Evolutionary conservation across 208 protist genomes (phyloP), one percentile per base, ranked within the genome.

Genomic region (Phytomonas francai): DNA sequence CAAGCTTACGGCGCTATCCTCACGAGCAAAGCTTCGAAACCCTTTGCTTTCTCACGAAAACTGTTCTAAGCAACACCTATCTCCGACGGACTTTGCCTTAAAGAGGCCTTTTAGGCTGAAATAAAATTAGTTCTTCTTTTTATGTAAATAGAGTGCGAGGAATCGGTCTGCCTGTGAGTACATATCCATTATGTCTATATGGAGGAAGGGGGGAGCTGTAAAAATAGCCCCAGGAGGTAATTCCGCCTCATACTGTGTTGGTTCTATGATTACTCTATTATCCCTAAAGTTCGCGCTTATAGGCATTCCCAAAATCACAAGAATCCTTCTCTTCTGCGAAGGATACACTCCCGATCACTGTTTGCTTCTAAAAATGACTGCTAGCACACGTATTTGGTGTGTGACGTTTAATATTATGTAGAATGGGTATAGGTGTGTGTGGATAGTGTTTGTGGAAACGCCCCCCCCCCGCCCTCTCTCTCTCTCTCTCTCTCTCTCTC

Each of bases 301-400:
- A 59, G 5, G 25, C 29, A 57, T 57, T 57, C 27, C 54, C 9
- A 28, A 56, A 25, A 27, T 39, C 36, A 27, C 60, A 68, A 19
- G 60, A 0, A 9, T 45, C 19, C 65, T 34, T 58, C 19, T 27
- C 45, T 56, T 57, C 51, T 45, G 27, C 27, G 56, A 28, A 62
- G 34, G 11, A 7, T 67, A 58, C n/a, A 80, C 1, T 29, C 30
- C 65, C 25, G 30, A 31, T 31, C 31, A 59, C 39, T 14, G 3
- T 68, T 60, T 70, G 42, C 56, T 28, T 66, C 16, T 66, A 19
- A 19, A 66, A 30, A 66, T 66, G 11, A 66, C 19, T 36, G 4
- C 14, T 19, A 61, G 16, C 16, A 29, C 9, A 61, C 0, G 6
- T 61, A 22, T 9, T 61, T 61, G 11, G 32, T 3, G 11, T 14